Conservation (phyloP, 345 rosid species). For the Excoecaria cochinchinensis region DNA sequence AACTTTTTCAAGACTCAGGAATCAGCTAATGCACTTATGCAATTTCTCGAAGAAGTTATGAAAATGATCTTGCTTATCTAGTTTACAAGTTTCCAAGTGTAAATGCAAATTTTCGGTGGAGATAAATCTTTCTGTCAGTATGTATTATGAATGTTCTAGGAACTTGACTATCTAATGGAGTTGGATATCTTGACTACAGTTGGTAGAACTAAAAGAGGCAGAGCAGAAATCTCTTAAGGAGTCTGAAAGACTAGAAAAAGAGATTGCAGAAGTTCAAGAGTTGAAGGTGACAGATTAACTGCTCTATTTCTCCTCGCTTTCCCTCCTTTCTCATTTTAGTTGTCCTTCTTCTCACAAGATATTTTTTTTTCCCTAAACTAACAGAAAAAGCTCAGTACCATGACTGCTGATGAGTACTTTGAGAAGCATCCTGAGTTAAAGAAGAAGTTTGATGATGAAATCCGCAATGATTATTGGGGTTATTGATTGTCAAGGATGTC, state of each 20-base stretch:
- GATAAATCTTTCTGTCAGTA: not conserved
- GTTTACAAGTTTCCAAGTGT: not conserved
- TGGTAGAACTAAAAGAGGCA: slow-evolving; percentile 92
- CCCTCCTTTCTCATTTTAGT: not conserved
- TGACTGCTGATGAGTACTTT: slow-evolving; percentile 98
- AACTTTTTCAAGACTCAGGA: not conserved
- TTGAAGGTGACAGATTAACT: slow-evolving; percentile 54
- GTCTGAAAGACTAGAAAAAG: slow-evolving; percentile 83
- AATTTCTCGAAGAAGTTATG: not conserved
- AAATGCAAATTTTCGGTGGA: not conserved
- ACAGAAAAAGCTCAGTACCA: slow-evolving; percentile 93
- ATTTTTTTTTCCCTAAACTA: not conserved
- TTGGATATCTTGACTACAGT: slow-evolving; percentile 29
- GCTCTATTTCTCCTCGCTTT: not conserved
- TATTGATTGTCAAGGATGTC: slow-evolving; percentile 32
- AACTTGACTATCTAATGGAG: not conserved
- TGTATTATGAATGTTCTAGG: not conserved
- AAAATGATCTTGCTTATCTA: not conserved
- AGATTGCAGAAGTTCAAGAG: slow-evolving; percentile 82
- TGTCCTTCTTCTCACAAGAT: not conserved
- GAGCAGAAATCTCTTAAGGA: slow-evolving; percentile 81
- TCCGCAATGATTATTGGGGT: slow-evolving; percentile 97
- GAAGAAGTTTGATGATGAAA: slow-evolving; percentile 96
- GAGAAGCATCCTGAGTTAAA: slow-evolving; percentile 94
- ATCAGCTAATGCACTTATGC: not conserved